These are phyloP conservation scores for Telfairia occidentalis DNA, from an alignment of 331 rosid species.

Conservation along the genomic window DNA sequence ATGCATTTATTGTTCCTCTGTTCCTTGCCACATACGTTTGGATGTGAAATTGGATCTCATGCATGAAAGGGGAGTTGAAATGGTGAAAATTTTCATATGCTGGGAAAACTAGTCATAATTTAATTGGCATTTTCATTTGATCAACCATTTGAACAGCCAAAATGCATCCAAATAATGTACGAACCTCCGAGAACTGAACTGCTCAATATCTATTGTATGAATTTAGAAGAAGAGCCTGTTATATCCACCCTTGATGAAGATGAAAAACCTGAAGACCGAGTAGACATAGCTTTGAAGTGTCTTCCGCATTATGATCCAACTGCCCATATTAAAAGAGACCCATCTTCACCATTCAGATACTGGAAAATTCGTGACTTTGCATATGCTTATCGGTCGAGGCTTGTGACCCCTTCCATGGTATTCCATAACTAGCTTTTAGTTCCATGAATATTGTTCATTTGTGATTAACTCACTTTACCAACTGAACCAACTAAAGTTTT, in stretches of 20 bases:
- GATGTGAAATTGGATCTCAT: not conserved
- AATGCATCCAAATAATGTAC: not conserved
- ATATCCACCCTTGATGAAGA: slow-evolving; percentile 54
- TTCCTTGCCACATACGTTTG: not conserved
- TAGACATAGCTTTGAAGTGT: slow-evolving; percentile 58
- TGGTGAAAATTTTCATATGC: not conserved
- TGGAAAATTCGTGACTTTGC: slow-evolving; percentile 96
- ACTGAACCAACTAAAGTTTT: not conserved
- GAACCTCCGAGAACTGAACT: not conserved
- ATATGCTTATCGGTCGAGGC: slow-evolving; percentile 60
- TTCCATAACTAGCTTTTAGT: slow-evolving; percentile 17
- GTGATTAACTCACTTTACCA: not conserved
- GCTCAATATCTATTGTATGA: slow-evolving; percentile 15
- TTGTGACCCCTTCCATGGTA: slow-evolving; percentile 68
- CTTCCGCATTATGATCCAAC: slow-evolving; percentile 66
- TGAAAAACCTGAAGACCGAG: slow-evolving; percentile 64
- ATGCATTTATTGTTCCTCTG: not conserved
- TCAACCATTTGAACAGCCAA: not conserved
- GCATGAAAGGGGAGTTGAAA: not conserved
- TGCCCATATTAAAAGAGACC: slow-evolving; percentile 24
- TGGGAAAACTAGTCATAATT: not conserved
- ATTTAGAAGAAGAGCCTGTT: slow-evolving; percentile 53
- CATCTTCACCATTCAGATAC: slow-evolving; percentile 39
- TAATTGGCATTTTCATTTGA: not conserved
- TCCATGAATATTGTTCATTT: not conserved